Conservation (phyloP, 129 eudicot species). For the sunflower (Helianthus annuus) region HanXRQr2.0-SUNRISE NC_035437.2:103304122-103304621, state of each 20-base stretch:
- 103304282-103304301: conserved; percentile 68
- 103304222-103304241: conserved; percentile 63
- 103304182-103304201: conserved; percentile 66
- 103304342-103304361: conserved; percentile 88
- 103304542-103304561: conserved; percentile 77
- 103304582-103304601: conserved; percentile 70
- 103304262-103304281: conserved; percentile 39
- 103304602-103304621: conserved; percentile 94
- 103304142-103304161: conserved; percentile 72
- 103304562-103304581: conserved; percentile 74
- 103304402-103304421: conserved; percentile 68
- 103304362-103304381: conserved; percentile 89
- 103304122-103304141: conserved; percentile 52
- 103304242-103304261: conserved; percentile 58
- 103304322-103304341: conserved; percentile 78
- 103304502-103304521: conserved; percentile 70
- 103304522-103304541: conserved; percentile 72
- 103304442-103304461: conserved; percentile 86
- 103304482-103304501: conserved; percentile 82
- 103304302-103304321: conserved; percentile 93
- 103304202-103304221: conserved; percentile 71
- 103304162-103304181: conserved; percentile 60
- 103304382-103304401: conserved; percentile 57
- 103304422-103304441: conserved; percentile 57
- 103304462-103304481: conserved; percentile 78